These are phyloP conservation scores for Cladobotryum protrusum DNA, from an alignment of 2,329 filamentous ascomycete genomes.

Conservation along the genomic window DNA sequence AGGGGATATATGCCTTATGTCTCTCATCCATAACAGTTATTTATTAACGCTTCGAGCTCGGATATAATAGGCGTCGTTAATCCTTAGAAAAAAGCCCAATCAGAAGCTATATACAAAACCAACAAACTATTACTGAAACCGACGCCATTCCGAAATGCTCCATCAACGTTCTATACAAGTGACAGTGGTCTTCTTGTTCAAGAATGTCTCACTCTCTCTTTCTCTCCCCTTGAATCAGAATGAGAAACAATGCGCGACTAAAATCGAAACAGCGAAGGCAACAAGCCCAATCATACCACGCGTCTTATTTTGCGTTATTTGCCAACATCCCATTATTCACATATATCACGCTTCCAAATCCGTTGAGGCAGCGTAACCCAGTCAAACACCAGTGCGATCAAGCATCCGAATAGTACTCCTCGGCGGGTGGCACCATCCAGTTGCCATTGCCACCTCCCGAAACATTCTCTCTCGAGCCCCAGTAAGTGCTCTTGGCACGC, in stretches of 20 bases:
- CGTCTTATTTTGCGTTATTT: not conserved
- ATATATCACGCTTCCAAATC: too few relatives aligned
- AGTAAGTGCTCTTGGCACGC: slow-evolving; percentile 44
- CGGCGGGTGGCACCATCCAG: slow-evolving; percentile 39
- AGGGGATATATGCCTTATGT: too few relatives aligned
- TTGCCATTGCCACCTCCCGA: slow-evolving; percentile 31
- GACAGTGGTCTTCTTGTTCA: not conserved
- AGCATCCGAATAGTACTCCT: slow-evolving; percentile 51
- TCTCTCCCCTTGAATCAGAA: not conserved
- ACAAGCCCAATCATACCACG: not conserved
- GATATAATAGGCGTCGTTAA: slow-evolving; percentile 5
- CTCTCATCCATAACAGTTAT: not conserved
- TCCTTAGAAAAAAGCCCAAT: slow-evolving; percentile 1
- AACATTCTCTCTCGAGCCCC: slow-evolving; percentile 47
- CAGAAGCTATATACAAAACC: slow-evolving; percentile 8
- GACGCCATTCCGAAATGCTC: slow-evolving; percentile 1
- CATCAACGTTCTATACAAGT: slow-evolving; percentile 1
- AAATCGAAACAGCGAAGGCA: not conserved
- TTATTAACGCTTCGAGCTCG: slow-evolving; percentile 1
- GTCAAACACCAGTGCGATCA: slow-evolving; percentile 24
- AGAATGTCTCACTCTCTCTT: not conserved
- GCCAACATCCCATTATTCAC: not conserved
- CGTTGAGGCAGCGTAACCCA: not conserved
- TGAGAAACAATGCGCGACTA: not conserved
- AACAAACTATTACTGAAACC: not conserved